Percentiles rank a stretch among this genome's conserved stretches.
Conservation (phyloP, 148 eudicot species). For the Spergularia marina region DNA sequence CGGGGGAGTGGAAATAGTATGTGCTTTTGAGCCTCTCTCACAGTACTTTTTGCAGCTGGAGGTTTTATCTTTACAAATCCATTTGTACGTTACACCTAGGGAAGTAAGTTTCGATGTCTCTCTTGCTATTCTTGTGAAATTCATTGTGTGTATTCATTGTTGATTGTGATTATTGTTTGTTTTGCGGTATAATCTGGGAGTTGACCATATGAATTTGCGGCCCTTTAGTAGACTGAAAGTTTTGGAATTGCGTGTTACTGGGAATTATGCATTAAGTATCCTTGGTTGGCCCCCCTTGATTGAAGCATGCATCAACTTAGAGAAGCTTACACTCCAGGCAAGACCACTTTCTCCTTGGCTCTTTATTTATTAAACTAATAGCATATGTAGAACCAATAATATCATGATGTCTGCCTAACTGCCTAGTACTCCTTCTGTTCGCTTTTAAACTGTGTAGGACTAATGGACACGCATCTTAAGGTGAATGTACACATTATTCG, state of each 20-base stretch:
- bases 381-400: too few species aligned
- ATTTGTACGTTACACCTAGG: background rate
- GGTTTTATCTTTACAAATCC: background rate
- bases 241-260: background rate
- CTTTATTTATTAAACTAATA: too few species aligned
- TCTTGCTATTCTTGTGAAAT: background rate
- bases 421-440: too few species aligned
- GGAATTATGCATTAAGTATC: background rate
- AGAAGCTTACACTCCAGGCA: constrained; percentile 14
- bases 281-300: constrained; percentile 20
- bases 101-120: background rate
- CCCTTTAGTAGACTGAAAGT: constrained; percentile 8
- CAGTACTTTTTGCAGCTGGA: constrained; percentile 12
- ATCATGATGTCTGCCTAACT: too few species aligned
- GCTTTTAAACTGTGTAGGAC: too few species aligned
- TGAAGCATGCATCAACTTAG: constrained; percentile 11
- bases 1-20: background rate
- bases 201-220: background rate
- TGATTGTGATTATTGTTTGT: background rate
- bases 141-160: background rate
- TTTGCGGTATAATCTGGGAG: background rate
- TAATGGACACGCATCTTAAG: too few species aligned
- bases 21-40: background rate
- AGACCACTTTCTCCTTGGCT: background rate
- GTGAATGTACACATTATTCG: too few species aligned